A percentile compares a stretch with the other conserved stretches of the same genome.
Conservation (phyloP, 306 rosid genomes). For the Cercis canadensis region DNA sequence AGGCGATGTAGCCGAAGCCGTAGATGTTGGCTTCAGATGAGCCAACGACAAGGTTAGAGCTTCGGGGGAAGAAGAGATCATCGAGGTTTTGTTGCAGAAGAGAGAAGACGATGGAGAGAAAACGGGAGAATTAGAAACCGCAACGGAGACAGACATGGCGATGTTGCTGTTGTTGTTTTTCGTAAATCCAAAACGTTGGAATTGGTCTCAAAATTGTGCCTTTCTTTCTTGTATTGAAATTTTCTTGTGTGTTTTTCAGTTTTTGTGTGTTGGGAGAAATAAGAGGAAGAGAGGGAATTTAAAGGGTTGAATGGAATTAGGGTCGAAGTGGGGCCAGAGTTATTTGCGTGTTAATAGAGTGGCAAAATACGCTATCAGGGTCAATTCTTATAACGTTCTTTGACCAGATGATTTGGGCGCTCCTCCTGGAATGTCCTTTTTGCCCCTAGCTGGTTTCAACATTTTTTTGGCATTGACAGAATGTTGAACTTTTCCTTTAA, state of each 20-base stretch:
- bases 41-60: conserved; percentile 1
- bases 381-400: not conserved
- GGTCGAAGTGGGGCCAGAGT: too few species aligned
- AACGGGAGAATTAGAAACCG: not conserved
- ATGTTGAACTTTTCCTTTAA: too few species aligned
- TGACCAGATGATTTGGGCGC: conserved; percentile 7
- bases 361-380: too few species aligned
- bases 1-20: conserved; percentile 44
- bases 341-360: too few species aligned
- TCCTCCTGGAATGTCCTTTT: not conserved
- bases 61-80: conserved; percentile 17
- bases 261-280: too few species aligned
- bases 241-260: too few species aligned
- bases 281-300: too few species aligned
- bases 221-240: too few species aligned
- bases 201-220: too few species aligned
- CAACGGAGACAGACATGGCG: conserved; percentile 9
- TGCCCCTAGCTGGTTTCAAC: not conserved
- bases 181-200: too few species aligned
- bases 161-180: not conserved
- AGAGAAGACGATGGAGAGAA: conserved; percentile 14
- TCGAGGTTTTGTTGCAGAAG: conserved; percentile 17
- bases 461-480: too few species aligned
- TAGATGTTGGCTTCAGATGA: conserved; percentile 20
- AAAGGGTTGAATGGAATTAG: too few species aligned